Evolutionary conservation across 495 filamentous ascomycete species (phyloP), one percentile per base, ranked within the genome.

Genomic region (Parathielavia hyrcaniae): DNA sequence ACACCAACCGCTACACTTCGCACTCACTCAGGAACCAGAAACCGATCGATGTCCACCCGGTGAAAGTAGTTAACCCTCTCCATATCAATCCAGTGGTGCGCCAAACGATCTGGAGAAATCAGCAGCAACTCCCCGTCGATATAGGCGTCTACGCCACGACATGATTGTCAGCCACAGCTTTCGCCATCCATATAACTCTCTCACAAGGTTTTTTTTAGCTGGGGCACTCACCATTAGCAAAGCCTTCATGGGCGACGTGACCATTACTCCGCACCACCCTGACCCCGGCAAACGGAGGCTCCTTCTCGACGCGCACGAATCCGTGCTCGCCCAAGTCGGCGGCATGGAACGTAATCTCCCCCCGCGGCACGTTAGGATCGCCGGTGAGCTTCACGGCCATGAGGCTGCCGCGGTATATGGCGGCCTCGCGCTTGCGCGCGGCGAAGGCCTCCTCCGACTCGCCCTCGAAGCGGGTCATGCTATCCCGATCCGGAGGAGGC

Each of bases 301-400:
- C 86, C 19, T 80, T 71, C 9, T 82, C 50, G 8, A 60, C 43
- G 8, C 69, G 57, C 20, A 79, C 58, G 45, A 75, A 75, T 10
- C 88, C 90, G 3, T 58, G 69, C 0, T 77, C 71, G 0, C 87
- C 85, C 32, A 96, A 83, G 64, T 96, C 89, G 20, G 89, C 80
- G 0, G 85, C 84, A 7, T 86, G 73, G 66, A 91, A 97, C 0
- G 89, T 87, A 58, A 82, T 81, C 64, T 95, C 85, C 16, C 92
- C 92, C 40, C 91, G 79, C 7, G 91, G 92, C 20, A 97, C 83
- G 61, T 96, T 93, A 0, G 83, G 80, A 62, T 97, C 91, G 3
- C 92, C 92, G 0, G 91, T 97, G 35, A 97, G 73, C 67, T 97
- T 97, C 67, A 96, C 81, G 0, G 86, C 91, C 62, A 89, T 83